Evolutionary conservation across 257 asterid species (phyloP).

Genomic region (Jacaranda copaia): DNA sequence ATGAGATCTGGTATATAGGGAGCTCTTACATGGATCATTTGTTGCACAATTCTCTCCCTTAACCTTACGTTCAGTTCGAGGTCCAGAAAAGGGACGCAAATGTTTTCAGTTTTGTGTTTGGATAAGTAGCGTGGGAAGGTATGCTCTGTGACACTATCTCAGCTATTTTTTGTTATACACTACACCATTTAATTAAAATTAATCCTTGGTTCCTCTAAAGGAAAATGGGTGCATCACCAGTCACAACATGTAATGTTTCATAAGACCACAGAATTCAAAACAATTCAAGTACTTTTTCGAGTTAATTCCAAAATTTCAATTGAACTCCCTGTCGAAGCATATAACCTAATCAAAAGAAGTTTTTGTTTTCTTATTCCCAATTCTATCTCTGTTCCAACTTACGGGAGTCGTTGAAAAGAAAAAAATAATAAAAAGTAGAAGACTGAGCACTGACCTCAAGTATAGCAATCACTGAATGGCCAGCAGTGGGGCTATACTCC

Average conservation of each 20-base stretch:
- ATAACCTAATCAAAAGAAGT: not conserved
- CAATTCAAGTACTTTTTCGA: not conserved
- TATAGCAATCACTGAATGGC: conserved; percentile 81
- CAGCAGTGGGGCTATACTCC: conserved; percentile 90
- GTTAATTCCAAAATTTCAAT: conserved; percentile 20
- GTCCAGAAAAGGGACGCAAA: not conserved
- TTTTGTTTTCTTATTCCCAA: not conserved
- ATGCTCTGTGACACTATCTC: conserved; percentile 6
- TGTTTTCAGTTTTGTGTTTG: conserved; percentile 7
- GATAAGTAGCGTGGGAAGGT: conserved; percentile 1
- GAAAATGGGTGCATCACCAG: conserved; percentile 13
- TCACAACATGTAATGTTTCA: conserved; percentile 25
- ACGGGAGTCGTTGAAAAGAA: not conserved
- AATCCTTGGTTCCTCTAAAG: not conserved
- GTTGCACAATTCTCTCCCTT: conserved; percentile 16
- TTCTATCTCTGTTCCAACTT: conserved; percentile 12
- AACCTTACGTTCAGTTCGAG: conserved; percentile 5
- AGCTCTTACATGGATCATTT: conserved; percentile 21
- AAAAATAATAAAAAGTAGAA: not conserved
- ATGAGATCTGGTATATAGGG: conserved; percentile 11
- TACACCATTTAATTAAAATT: not conserved
- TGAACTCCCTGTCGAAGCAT: conserved; percentile 18
- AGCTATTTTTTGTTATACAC: conserved; percentile 6
- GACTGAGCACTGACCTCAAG: conserved; percentile 75
- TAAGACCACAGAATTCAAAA: conserved; percentile 4